Evolutionary conservation across 768 basidiomycete genomes (phyloP).

Genomic region (Amanita subjunquillea): DNA sequence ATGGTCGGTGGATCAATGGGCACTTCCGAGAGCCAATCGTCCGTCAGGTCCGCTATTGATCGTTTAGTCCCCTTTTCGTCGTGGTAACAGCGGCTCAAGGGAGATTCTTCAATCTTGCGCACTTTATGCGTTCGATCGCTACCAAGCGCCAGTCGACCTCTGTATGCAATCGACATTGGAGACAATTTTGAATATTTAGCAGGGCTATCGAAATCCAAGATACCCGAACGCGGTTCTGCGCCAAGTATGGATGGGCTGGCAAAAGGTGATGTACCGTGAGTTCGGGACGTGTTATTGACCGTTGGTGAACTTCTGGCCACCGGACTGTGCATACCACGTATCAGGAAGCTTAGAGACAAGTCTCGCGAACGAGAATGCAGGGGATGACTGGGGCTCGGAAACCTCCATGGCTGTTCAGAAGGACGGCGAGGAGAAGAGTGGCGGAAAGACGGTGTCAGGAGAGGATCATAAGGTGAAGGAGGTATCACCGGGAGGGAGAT

Average conservation of each 20-base stretch:
- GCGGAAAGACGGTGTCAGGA: conserved; percentile 64
- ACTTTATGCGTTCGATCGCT: conserved; percentile 16
- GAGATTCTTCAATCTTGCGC: conserved; percentile 32
- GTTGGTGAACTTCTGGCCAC: conserved; percentile 21
- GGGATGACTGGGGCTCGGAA: conserved; percentile 71
- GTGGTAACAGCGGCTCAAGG: conserved; percentile 26
- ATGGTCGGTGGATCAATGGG: conserved; percentile 15
- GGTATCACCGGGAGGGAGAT: conserved; percentile 29
- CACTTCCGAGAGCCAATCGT: conserved; percentile 31
- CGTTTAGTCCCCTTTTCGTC: conserved; percentile 16
- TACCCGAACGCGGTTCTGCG: conserved; percentile 11
- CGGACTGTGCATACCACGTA: conserved; percentile 42
- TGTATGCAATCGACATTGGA: conserved; percentile 28
- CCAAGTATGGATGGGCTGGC: conserved; percentile 14
- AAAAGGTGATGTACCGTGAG: conserved; percentile 25
- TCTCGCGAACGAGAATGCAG: conserved; percentile 57
- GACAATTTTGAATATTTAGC: conserved; percentile 21
- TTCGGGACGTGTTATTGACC: conserved; percentile 20
- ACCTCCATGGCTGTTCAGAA: conserved; percentile 76
- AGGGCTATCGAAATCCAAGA: conserved; percentile 19
- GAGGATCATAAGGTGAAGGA: conserved; percentile 69
- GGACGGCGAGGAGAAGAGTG: conserved; percentile 69
- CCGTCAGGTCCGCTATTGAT: conserved; percentile 24
- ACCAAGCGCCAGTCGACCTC: conserved; percentile 22
- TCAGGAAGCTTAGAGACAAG: conserved; percentile 54